A percentile compares a stretch with the other conserved stretches of the same genome.
Evolutionary conservation across 2,329 filamentous ascomycete genomes (phyloP).

Genomic region (Fusarium bactridioides): DNA sequence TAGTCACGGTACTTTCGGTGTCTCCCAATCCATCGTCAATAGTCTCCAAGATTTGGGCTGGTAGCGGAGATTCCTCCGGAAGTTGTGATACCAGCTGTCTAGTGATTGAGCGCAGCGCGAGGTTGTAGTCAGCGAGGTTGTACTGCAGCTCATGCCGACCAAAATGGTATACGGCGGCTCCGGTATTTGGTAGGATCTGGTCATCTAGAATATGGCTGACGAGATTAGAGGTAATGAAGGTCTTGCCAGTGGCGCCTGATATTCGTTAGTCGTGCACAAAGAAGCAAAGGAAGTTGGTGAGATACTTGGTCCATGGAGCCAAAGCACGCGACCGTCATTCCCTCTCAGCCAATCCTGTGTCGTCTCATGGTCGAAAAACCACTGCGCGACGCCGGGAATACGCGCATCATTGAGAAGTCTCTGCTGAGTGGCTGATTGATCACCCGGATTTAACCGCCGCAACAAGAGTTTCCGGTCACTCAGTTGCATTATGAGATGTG

Average conservation of each 20-base stretch:
- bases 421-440: neutral
- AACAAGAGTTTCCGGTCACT: neutral
- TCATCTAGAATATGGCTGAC: neutral
- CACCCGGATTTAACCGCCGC: neutral
- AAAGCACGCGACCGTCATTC: neutral
- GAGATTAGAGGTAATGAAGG: neutral
- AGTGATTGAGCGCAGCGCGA: neutral
- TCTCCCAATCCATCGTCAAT: neutral
- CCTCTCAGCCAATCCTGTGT: neutral
- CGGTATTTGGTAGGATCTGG: accelerated
- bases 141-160: neutral
- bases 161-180: neutral
- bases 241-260: slow-evolving; percentile 6
- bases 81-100: neutral
- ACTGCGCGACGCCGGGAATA: neutral
- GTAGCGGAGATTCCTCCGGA: accelerated
- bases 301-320: slow-evolving; percentile 1
- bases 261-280: accelerated
- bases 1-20: accelerated
- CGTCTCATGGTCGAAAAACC: neutral
- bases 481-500: neutral
- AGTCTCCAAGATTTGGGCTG: accelerated
- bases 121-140: neutral
- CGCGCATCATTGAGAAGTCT: neutral
- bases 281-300: accelerated